phyloP scores from a whole-genome alignment of 208 protist species.

The Novymonas esmeraldas region DNA sequence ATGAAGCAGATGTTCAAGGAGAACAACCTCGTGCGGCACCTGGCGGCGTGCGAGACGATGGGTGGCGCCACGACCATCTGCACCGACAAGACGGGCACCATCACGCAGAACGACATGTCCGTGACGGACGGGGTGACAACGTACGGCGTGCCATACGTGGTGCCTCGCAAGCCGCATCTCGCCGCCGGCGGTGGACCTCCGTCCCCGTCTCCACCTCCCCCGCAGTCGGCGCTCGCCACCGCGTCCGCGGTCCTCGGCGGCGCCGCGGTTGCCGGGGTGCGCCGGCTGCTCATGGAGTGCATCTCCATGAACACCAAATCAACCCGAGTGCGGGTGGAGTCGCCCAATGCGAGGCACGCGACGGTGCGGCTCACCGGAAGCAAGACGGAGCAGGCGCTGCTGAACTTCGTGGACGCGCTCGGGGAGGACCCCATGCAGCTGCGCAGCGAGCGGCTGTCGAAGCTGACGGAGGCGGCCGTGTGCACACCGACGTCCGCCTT shows the following conservation, averaged over 20 bases:
- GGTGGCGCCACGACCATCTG: conserved; percentile 94
- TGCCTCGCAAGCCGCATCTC: conserved; percentile 1
- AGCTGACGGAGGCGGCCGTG: conserved; percentile 34
- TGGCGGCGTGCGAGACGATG: conserved; percentile 98
- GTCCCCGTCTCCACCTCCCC: background rate
- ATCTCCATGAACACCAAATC: conserved; percentile 68
- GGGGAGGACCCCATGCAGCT: conserved; percentile 29
- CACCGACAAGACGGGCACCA: conserved; percentile 96
- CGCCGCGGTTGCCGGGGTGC: conserved; percentile 14
- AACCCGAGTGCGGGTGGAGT: conserved; percentile 36
- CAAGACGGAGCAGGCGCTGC: conserved; percentile 73
- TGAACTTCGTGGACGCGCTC: conserved; percentile 34
- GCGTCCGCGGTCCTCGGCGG: conserved; percentile 29
- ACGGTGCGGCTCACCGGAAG: conserved; percentile 50
- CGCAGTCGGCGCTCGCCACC: conserved; percentile 6
- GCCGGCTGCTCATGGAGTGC: conserved; percentile 59
- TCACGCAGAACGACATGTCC: conserved; percentile 94
- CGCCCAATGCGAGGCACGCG: conserved; percentile 45
- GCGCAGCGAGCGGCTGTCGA: conserved; percentile 34
- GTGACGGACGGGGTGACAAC: conserved; percentile 56
- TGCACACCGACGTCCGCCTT: conserved; percentile 63
- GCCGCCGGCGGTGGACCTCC: background rate
- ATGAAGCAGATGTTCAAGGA: conserved; percentile 95
- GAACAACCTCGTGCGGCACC: conserved; percentile 95
- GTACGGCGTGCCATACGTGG: conserved; percentile 19